These are phyloP conservation scores for Bruguiera hainesii DNA, from an alignment of 441 rosid genomes.

Conservation along the genomic window DNA sequence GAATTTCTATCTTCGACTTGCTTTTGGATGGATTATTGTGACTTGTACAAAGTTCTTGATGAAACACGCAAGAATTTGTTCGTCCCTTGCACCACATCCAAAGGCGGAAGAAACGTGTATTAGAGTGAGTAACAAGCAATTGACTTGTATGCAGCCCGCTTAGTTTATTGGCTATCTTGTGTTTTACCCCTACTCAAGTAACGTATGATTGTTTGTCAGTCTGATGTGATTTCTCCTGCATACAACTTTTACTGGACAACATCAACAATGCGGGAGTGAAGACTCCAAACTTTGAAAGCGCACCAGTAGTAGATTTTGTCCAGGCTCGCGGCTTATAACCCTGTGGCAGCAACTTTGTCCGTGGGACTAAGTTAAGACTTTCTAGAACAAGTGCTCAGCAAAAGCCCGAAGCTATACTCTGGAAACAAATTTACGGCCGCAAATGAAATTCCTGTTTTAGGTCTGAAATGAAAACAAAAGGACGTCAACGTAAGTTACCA, in stretches of 20 bases:
- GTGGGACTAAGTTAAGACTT: too few relatives aligned
- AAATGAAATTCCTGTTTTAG: too few relatives aligned
- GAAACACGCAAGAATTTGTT: slow-evolving; percentile 10
- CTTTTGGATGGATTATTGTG: slow-evolving; percentile 11
- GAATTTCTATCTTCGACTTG: slow-evolving; percentile 17
- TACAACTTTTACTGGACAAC: too few relatives aligned
- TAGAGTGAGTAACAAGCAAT: slow-evolving; percentile 4
- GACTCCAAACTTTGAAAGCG: too few relatives aligned
- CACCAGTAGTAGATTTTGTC: too few relatives aligned
- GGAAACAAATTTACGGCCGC: background rate
- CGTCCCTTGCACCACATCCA: background rate
- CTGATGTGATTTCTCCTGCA: too few relatives aligned
- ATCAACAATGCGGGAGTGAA: too few relatives aligned
- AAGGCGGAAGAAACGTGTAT: slow-evolving; percentile 19
- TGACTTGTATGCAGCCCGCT: background rate
- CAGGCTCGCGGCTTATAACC: too few relatives aligned
- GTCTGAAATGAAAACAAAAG: background rate
- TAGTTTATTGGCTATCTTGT: background rate
- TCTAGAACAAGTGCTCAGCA: too few relatives aligned
- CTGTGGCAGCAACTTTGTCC: too few relatives aligned
- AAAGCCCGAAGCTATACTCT: background rate
- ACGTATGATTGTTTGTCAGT: too few relatives aligned
- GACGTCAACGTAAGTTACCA: background rate
- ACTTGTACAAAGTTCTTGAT: slow-evolving; percentile 6
- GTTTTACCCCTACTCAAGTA: background rate